These are phyloP conservation scores for Suillus paluster DNA, from an alignment of 768 basidiomycete species.

Conservation along the genomic window DNA sequence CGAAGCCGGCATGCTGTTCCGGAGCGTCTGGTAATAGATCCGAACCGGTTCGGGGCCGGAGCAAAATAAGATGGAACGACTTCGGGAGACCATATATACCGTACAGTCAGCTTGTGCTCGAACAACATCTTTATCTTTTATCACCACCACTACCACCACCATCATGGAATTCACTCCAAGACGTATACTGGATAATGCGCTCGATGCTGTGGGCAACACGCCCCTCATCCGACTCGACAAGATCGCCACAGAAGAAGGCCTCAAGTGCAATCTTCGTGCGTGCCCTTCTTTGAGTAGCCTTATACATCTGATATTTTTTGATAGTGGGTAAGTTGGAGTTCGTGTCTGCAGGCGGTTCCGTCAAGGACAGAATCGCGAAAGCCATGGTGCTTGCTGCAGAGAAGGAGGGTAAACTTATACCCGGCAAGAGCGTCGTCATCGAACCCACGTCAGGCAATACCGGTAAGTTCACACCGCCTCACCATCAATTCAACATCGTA, in stretches of 20 bases:
- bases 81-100: no score
- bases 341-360: constrained; percentile 88
- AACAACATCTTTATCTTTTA: constrained; percentile 1
- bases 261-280: constrained; percentile 91
- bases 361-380: constrained; percentile 96
- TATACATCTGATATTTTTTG: background rate
- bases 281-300: constrained; percentile 9
- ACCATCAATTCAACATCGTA: background rate
- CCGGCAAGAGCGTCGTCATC: constrained; percentile 89
- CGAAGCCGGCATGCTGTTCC: no score
- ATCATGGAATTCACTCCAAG: constrained; percentile 38
- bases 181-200: constrained; percentile 72
- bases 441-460: constrained; percentile 97
- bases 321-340: constrained; percentile 91
- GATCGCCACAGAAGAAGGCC: constrained; percentile 70
- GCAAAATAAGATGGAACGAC: constrained; percentile 4
- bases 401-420: constrained; percentile 79
- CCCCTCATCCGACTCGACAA: constrained; percentile 88
- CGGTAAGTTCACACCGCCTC: constrained; percentile 50
- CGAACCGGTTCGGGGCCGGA: constrained; percentile 13
- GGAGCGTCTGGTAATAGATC: constrained; percentile 13
- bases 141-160: background rate
- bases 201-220: constrained; percentile 89
- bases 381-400: constrained; percentile 98
- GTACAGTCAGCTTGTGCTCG: background rate